Conservation (phyloP, 345 rosid genomes). For the Linum tenue region DNA sequence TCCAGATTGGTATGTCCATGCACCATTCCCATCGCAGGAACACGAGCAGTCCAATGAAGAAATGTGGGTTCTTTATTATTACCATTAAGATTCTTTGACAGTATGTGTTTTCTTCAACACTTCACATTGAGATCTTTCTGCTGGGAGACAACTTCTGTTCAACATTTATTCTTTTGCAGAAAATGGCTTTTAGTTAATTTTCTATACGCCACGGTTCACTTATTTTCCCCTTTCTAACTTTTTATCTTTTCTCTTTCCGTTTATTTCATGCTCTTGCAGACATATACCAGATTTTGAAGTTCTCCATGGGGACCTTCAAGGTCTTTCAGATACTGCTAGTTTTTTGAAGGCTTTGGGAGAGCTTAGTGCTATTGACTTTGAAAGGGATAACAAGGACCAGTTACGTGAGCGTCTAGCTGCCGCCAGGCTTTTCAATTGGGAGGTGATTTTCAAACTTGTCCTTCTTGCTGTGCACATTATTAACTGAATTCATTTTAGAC, state of each 20-base stretch:
- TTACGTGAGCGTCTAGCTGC: constrained; percentile 90
- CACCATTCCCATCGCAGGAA: constrained; percentile 16
- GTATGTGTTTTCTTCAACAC: background rate
- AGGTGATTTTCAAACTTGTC: constrained; percentile 37
- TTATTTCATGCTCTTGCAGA: constrained; percentile 18
- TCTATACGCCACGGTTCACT: background rate
- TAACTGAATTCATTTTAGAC: too few species aligned
- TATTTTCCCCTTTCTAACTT: background rate
- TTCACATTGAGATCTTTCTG: too few species aligned
- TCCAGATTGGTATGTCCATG: constrained; percentile 95
- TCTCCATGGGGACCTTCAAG: constrained; percentile 82
- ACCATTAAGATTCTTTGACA: background rate
- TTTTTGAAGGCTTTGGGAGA: constrained; percentile 73
- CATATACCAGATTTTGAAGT: constrained; percentile 69
- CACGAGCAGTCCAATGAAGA: constrained; percentile 32
- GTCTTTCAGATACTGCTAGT: constrained; percentile 66
- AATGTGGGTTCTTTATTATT: constrained; percentile 11
- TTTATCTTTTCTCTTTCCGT: background rate
- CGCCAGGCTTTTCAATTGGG: constrained; percentile 89
- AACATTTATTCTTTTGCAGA: too few species aligned
- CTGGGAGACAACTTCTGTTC: too few species aligned
- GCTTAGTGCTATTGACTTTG: constrained; percentile 49
- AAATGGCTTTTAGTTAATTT: too few species aligned
- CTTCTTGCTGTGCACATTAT: too few species aligned
- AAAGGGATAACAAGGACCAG: constrained; percentile 51